Percentiles rank a stretch among this genome's conserved stretches.
Conservation (phyloP, 78 protist genomes). For the Cavenderia fasciculata region DNA sequence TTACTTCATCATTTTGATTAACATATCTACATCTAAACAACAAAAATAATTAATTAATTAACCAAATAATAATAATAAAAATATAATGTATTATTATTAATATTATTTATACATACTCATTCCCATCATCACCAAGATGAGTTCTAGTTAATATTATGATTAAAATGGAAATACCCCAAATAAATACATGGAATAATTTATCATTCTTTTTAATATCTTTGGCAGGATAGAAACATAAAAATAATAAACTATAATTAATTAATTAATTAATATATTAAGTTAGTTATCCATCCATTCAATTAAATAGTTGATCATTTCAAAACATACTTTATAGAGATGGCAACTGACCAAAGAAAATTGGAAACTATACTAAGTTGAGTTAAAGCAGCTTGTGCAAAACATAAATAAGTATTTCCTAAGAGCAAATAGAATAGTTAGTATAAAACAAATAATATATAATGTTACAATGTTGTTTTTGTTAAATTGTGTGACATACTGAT, state of each 20-base stretch:
- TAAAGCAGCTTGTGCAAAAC: slow-evolving; percentile 42
- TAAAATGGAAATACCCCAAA: slow-evolving; percentile 35
- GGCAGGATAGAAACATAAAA: slow-evolving; percentile 30
- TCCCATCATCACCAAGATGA: slow-evolving; percentile 22
- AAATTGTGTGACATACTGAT: background rate
- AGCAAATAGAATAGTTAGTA: background rate
- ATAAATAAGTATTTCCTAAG: slow-evolving; percentile 5
- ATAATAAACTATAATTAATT: slow-evolving; percentile 32
- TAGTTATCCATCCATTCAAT: background rate
- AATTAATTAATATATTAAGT: background rate
- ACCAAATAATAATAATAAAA: too few species aligned
- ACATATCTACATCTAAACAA: slow-evolving; percentile 36
- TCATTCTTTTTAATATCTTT: slow-evolving; percentile 59
- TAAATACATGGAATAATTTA: slow-evolving; percentile 22
- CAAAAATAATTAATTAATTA: too few species aligned
- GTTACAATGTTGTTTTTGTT: background rate
- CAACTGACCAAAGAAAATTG: slow-evolving; percentile 58
- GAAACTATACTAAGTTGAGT: slow-evolving; percentile 42
- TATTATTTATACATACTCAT: slow-evolving; percentile 21
- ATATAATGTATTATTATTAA: too few species aligned
- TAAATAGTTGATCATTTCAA: background rate
- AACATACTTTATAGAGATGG: slow-evolving; percentile 59
- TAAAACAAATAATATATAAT: background rate
- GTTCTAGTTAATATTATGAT: slow-evolving; percentile 19
- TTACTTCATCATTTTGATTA: slow-evolving; percentile 7